Base-by-base conservation (phyloP, 169 alveolate genomes). In the Cyclospora cayetanensis region DNA sequence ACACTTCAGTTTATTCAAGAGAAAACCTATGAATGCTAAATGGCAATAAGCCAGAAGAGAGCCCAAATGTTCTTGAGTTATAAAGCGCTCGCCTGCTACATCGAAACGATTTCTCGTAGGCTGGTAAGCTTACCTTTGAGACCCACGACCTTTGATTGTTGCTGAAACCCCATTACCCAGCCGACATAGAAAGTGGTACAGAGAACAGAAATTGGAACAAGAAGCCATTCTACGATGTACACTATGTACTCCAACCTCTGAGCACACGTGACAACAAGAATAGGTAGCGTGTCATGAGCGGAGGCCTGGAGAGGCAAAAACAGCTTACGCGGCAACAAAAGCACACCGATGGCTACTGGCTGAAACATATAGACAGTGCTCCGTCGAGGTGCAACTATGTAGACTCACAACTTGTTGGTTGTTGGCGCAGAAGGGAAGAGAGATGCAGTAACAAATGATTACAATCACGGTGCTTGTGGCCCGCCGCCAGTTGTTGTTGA, bases 81-180 rank as follows among this genome's bases (percentile, higher is more conserved):
- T n/a, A n/a, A n/a, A n/a, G n/a, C n/a, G n/a, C n/a, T n/a, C n/a
- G n/a, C n/a, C n/a, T n/a, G n/a, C n/a, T n/a, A n/a, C n/a, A n/a
- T n/a, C n/a, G n/a, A n/a, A n/a, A n/a, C n/a, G n/a, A n/a, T n/a
- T n/a, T n/a, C n/a, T n/a, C n/a, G n/a, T n/a, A n/a, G n/a, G n/a
- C n/a, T n/a, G n/a, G n/a, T n/a, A n/a, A 9, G 27, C 53, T 43
- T 37, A 77, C 88, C 88, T 31, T 79, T 79, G 4, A 52, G 50
- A 20, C 88, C 88, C 39, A 79, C 88, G 29, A 79, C n/a, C n/a
- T 50, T 29, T 52, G 88, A 42, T 46, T 79, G 88, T 11, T 50
- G 88, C 72, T 43, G 88, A 18, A 79, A 79, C 12, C 88, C 88
- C 88, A 79, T 52, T 3, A 79, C 66, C 88, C 88, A 79, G 25